Evolutionary conservation across 805 yeast genomes (phyloP), one percentile per base, ranked within the genome.

Genomic region (Jamesozyma piceae): DNA sequence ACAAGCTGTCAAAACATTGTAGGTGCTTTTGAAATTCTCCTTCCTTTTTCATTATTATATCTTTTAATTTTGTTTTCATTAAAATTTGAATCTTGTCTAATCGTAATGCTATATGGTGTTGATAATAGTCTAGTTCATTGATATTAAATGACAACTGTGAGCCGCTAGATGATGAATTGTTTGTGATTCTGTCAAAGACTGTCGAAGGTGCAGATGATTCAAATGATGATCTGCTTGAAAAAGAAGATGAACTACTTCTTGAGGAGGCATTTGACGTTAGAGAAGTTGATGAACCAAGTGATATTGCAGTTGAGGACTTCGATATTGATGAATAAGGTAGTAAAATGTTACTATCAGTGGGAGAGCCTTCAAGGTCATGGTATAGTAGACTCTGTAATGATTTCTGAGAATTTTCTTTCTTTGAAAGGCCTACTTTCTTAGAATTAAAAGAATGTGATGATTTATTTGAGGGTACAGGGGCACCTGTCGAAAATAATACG

Each of bases 21-120:
- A 61, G 52, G 26, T 34, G 53, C 43, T 54, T 63, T 49, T 47
- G 56, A 48, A 49, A 55, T 20, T 46, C 55, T 38, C 27, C 50
- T 47, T 56, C 68, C 44, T 55, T 54, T 34, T 51, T 52, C 37
- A 54, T 35, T 42, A 63, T 38, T 15, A 47, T 43, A 21, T 54
- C 53, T 17, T 44, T 48, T 14, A 58, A 41, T 28, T 46, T 49
- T 14, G 43, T 45, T 42, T 53, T 55, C 38, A 62, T 41, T 4
- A 45, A 30, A 4, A 38, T 39, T 29, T 64, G 66, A 29, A 55
- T 49, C 33, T 51, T 55, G 5, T 48, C 43, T 33, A 58, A 39
- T 35, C 49, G 50, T 11, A 41, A 40, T 18, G 49, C 51, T 14
- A 61, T 48, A 47, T 56, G 60, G 24, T 43, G 48, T 39, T 53